Percentiles rank a stretch among this genome's conserved stretches.
phyloP scores from a whole-genome alignment of 1,284 basidiomycete genomes.

The Ustilago loliicola region DNA sequence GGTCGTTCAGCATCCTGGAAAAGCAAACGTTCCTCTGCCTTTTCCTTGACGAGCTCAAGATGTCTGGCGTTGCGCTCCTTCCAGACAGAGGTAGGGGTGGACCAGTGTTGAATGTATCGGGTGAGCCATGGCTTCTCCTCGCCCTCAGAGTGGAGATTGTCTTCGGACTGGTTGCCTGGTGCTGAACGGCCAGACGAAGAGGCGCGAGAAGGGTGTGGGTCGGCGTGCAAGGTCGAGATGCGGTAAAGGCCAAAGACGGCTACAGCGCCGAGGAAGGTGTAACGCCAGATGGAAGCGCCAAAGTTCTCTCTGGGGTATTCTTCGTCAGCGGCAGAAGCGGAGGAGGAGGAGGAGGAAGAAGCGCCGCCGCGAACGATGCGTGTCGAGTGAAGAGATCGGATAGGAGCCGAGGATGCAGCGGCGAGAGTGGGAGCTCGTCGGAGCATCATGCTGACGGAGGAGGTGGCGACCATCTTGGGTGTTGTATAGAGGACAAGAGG shows the following conservation, averaged over 20 bases:
- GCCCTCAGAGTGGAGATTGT: constrained; percentile 48
- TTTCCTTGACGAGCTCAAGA: constrained; percentile 53
- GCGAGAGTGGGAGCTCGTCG: constrained; percentile 26
- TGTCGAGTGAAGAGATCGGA: constrained; percentile 49
- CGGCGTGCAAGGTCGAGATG: constrained; percentile 52
- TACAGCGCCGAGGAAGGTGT: constrained; percentile 50
- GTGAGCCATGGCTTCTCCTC: constrained; percentile 61
- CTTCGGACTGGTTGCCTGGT: constrained; percentile 57
- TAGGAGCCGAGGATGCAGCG: constrained; percentile 14
- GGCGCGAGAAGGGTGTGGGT: constrained; percentile 53
- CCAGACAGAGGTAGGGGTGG: constrained; percentile 45
- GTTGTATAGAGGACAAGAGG: neutral
- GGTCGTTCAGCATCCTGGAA: constrained; percentile 65
- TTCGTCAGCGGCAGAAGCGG: constrained; percentile 30
- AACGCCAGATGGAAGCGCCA: constrained; percentile 61
- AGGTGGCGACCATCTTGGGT: constrained; percentile 34
- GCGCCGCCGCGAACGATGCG: constrained; percentile 33
- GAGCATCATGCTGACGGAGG: constrained; percentile 23
- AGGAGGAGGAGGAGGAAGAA: constrained; percentile 38
- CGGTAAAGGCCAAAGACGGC: constrained; percentile 58
- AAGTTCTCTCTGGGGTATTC: constrained; percentile 53
- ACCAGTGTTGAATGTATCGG: constrained; percentile 61
- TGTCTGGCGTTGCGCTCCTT: constrained; percentile 58
- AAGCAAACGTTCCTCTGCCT: constrained; percentile 59
- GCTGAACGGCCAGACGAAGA: constrained; percentile 53